Percentiles rank a stretch among this genome's conserved stretches.
Evolutionary conservation across 176 grass and related monocot genomes (phyloP).

Genomic region (Aegilops umbellulata): DNA sequence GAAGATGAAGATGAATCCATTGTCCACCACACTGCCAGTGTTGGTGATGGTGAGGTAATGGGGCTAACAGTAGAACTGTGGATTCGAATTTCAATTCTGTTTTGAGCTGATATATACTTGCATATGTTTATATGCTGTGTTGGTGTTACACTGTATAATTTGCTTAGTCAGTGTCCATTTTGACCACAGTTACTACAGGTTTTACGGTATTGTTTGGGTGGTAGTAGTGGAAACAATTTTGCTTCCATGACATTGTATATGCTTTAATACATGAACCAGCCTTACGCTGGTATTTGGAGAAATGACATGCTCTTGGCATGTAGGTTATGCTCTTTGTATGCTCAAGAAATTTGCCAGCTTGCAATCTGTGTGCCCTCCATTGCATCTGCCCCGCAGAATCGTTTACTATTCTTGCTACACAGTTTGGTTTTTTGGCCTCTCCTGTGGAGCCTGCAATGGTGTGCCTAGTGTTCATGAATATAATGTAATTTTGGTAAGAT

Average conservation of each 20-base stretch:
- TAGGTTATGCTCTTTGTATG: neutral
- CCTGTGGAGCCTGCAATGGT: neutral
- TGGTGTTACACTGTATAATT: neutral
- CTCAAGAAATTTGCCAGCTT: neutral
- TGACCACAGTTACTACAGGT: neutral
- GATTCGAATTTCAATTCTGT: constrained; percentile 3
- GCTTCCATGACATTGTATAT: neutral
- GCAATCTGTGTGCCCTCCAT: neutral
- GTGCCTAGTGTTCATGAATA: constrained; percentile 15
- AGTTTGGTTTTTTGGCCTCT: neutral
- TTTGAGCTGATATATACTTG: neutral
- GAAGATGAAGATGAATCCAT: constrained; percentile 82
- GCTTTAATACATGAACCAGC: constrained; percentile 1
- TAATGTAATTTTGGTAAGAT: neutral
- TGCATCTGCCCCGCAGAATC: neutral
- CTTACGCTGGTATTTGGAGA: neutral
- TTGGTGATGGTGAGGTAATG: constrained; percentile 80
- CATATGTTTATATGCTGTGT: constrained; percentile 25
- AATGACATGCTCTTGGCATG: neutral
- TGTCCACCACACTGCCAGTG: constrained; percentile 76
- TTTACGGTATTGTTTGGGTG: neutral
- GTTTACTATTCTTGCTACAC: neutral
- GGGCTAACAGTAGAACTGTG: neutral
- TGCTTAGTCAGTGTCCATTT: neutral
- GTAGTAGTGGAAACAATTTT: neutral